These are phyloP conservation scores for Colletotrichum costaricense DNA, from an alignment of 2,329 filamentous ascomycete genomes.

Conservation along the genomic window DNA sequence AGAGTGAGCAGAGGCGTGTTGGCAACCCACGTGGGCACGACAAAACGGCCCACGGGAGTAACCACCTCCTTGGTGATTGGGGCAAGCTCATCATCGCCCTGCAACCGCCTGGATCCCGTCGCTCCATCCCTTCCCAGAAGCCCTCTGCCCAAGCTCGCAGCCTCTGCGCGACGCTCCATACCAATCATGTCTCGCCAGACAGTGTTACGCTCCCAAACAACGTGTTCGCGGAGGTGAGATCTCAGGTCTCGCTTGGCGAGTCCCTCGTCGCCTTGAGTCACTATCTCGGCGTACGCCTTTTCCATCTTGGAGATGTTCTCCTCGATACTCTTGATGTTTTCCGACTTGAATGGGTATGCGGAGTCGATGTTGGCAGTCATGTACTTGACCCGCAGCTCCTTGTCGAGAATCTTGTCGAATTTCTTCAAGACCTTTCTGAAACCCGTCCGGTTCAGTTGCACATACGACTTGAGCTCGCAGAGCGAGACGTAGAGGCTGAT, in stretches of 20 bases:
- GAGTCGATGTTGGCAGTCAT: constrained; percentile 79
- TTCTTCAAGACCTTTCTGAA: constrained; percentile 98
- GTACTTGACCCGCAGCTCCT: constrained; percentile 81
- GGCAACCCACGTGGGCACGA: constrained; percentile 84
- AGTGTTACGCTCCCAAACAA: constrained; percentile 98
- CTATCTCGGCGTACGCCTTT: constrained; percentile 80
- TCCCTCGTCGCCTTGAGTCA: constrained; percentile 82
- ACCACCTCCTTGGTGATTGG: constrained; percentile 73
- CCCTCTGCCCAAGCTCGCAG: constrained; percentile 88
- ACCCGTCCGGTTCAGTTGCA: constrained; percentile 95
- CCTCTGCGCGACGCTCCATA: constrained; percentile 94
- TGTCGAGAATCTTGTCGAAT: constrained; percentile 95
- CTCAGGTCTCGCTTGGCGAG: constrained; percentile 87
- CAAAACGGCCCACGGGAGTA: constrained; percentile 84
- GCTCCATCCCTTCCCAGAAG: constrained; percentile 82
- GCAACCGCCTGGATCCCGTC: constrained; percentile 75
- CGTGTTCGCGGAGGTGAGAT: constrained; percentile 92
- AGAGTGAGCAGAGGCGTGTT: constrained; percentile 85
- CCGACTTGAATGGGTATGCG: constrained; percentile 83
- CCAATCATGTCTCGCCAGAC: constrained; percentile 99
- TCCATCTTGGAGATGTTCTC: constrained; percentile 81
- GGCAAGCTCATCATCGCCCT: constrained; percentile 82
- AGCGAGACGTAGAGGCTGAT: constrained; percentile 90
- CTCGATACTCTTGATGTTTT: constrained; percentile 77
- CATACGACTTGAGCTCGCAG: constrained; percentile 95